Conservation (phyloP, 1,139 yeast species). For the Scheffersomyces lignicola region DNA sequence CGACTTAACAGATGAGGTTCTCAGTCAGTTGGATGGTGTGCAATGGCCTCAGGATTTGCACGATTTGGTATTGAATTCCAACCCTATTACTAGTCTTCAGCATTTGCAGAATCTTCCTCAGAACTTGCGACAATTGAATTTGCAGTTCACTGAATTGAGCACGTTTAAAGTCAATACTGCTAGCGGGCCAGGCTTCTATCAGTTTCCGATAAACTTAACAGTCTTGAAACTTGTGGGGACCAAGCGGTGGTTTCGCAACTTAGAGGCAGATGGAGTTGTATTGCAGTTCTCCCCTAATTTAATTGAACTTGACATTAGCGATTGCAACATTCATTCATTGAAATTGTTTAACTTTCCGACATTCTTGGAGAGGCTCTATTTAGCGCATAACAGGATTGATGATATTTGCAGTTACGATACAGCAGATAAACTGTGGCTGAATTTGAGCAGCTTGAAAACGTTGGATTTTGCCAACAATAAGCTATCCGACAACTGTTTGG, state of each 20-base stretch:
- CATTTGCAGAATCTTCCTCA: conserved; percentile 19
- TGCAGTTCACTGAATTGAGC: conserved; percentile 12
- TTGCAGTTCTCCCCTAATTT: conserved; percentile 10
- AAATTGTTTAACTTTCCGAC: conserved; percentile 23
- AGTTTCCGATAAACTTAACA: conserved; percentile 19
- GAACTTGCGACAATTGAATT: conserved; percentile 18
- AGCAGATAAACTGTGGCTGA: neutral
- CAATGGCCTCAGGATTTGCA: conserved; percentile 24
- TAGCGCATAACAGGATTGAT: conserved; percentile 22
- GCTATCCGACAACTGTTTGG: neutral
- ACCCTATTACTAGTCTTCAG: conserved; percentile 20
- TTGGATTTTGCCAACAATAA: neutral
- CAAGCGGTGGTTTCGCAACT: conserved; percentile 7
- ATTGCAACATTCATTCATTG: conserved; percentile 21
- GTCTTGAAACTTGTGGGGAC: conserved; percentile 16
- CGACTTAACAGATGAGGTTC: conserved; percentile 17
- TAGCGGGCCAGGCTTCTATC: neutral
- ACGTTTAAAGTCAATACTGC: conserved; percentile 7
- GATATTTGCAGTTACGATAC: conserved; percentile 8
- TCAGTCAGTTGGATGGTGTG: conserved; percentile 16
- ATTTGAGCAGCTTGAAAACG: neutral
- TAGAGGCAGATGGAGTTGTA: conserved; percentile 1
- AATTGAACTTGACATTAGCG: conserved; percentile 12
- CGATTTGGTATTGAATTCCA: conserved; percentile 22
- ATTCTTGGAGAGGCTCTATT: conserved; percentile 19